These are phyloP conservation scores for Crithidia expoeki DNA, from an alignment of 208 protist genomes.

Conservation along the genomic window DNA sequence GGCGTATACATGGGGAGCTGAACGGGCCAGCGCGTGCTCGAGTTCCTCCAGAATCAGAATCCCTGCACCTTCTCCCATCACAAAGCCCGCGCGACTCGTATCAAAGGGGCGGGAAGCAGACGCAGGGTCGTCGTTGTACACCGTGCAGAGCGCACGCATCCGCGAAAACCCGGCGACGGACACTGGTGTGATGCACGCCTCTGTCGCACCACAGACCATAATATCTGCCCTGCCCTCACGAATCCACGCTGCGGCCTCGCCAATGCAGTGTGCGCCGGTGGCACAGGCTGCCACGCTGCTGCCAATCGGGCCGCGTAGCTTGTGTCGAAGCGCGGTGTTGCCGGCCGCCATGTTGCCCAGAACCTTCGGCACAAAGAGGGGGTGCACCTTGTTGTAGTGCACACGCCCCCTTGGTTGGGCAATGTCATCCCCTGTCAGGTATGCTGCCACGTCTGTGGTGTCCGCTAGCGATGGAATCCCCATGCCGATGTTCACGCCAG, in stretches of 20 bases:
- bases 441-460: slow-evolving; percentile 66
- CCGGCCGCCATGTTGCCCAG: slow-evolving; percentile 97
- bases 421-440: slow-evolving; percentile 37
- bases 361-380: slow-evolving; percentile 96
- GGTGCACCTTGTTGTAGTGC: slow-evolving; percentile 78
- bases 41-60: slow-evolving; percentile 94
- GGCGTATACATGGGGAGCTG: slow-evolving; percentile 78
- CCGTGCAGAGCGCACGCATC: slow-evolving; percentile 92
- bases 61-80: slow-evolving; percentile 97
- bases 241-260: slow-evolving; percentile 93
- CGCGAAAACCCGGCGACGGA: slow-evolving; percentile 94
- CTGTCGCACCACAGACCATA: slow-evolving; percentile 93
- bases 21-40: slow-evolving; percentile 83
- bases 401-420: slow-evolving; percentile 5
- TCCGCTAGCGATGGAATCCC: slow-evolving; percentile 88
- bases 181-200: slow-evolving; percentile 94
- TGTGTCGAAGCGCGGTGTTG: slow-evolving; percentile 88
- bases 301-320: slow-evolving; percentile 91
- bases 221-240: slow-evolving; percentile 83
- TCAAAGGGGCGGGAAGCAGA: slow-evolving; percentile 96
- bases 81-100: slow-evolving; percentile 90
- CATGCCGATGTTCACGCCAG: slow-evolving; percentile 92
- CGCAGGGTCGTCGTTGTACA: slow-evolving; percentile 89
- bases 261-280: slow-evolving; percentile 97
- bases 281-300: slow-evolving; percentile 96